Evolutionary conservation across 2,329 filamentous ascomycete genomes (phyloP).

Genomic region (Pseudofabraea citricarpa): DNA sequence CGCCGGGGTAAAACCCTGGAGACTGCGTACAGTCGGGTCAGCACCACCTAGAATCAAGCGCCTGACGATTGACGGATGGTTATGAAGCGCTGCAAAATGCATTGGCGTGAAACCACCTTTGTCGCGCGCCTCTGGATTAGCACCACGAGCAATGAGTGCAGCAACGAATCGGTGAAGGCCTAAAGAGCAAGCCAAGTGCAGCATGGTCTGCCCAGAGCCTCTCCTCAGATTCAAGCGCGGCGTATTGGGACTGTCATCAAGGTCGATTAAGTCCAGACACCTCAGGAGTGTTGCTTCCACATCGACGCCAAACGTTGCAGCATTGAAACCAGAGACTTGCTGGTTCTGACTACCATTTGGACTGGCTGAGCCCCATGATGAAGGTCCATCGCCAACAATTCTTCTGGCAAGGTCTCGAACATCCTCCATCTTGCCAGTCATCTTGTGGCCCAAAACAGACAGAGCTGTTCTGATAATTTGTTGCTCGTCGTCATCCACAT

Average conservation of each 20-base stretch:
- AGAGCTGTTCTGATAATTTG: constrained; percentile 64
- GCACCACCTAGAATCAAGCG: constrained; percentile 70
- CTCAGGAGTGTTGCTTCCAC: constrained; percentile 50
- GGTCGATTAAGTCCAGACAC: constrained; percentile 73
- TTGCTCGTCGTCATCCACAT: constrained; percentile 66
- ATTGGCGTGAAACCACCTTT: constrained; percentile 77
- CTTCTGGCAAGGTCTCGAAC: constrained; percentile 56
- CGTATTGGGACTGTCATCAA: constrained; percentile 66
- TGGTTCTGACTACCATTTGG: constrained; percentile 41
- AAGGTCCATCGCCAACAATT: constrained; percentile 47
- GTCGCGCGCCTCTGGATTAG: constrained; percentile 69
- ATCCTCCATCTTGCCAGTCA: constrained; percentile 58
- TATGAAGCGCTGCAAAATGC: constrained; percentile 75
- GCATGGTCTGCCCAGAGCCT: constrained; percentile 71
- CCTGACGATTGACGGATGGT: constrained; percentile 70
- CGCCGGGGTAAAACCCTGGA: constrained; percentile 64
- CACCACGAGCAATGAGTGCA: constrained; percentile 71
- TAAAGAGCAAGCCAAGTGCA: constrained; percentile 73
- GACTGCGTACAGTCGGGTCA: constrained; percentile 63
- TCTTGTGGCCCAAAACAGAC: constrained; percentile 58
- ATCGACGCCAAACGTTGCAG: constrained; percentile 28
- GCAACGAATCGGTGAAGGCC: constrained; percentile 73
- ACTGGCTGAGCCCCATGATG: constrained; percentile 42
- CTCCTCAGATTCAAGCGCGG: constrained; percentile 62
- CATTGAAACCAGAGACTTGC: constrained; percentile 36